Conservation (phyloP, 2,329 filamentous ascomycete genomes). For the Xylogone sp. region DNA sequence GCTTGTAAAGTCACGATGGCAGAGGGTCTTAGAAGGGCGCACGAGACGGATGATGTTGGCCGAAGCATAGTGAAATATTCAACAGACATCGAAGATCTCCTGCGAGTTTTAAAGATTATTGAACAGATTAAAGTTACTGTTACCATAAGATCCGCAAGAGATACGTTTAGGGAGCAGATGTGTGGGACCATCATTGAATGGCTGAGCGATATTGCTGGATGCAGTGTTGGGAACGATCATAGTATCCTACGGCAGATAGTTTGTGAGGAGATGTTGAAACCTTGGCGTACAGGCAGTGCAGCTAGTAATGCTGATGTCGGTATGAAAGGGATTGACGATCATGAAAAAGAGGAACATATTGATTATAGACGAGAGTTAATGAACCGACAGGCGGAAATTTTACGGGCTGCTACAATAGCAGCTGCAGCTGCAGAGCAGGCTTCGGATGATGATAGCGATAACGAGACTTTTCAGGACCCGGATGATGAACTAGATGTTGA, state of each 20-base stretch:
- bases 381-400: conserved; percentile 10
- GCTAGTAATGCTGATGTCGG: conserved; percentile 77
- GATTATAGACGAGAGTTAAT: conserved; percentile 14
- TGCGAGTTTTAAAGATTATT: conserved; percentile 78
- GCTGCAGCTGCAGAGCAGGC: conserved; percentile 13
- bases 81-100: conserved; percentile 65
- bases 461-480: conserved; percentile 12
- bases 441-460: conserved; percentile 16
- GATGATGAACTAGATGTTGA: conserved; percentile 34
- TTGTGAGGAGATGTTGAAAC: conserved; percentile 85
- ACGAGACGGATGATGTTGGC: conserved; percentile 86
- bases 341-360: conserved; percentile 47
- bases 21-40: conserved; percentile 71
- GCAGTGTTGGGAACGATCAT: conserved; percentile 75
- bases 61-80: conserved; percentile 79
- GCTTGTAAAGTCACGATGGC: conserved; percentile 72
- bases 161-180: conserved; percentile 98
- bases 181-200: conserved; percentile 96
- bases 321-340: conserved; percentile 76
- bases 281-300: conserved; percentile 82
- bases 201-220: conserved; percentile 89
- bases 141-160: conserved; percentile 86
- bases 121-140: conserved; percentile 96
- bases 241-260: conserved; percentile 76
- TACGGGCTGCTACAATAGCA: conserved; percentile 15